Conservation (phyloP, 2,329 filamentous ascomycete genomes). For the Sporothrix euskadiensis region DNA sequence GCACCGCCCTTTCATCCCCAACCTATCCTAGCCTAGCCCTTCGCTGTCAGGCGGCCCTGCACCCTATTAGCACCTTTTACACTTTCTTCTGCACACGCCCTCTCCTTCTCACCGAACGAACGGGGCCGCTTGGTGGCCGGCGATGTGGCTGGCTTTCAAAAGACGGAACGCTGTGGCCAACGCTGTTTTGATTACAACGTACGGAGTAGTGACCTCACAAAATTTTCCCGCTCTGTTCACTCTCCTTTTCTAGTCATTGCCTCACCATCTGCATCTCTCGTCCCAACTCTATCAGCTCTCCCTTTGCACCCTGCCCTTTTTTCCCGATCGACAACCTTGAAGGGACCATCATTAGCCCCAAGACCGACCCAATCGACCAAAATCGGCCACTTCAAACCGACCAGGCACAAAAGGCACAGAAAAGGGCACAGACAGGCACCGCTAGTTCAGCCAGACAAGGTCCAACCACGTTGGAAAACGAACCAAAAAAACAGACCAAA, state of each 20-base stretch:
- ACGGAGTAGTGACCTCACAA: background rate
- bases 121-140: conserved; percentile 11
- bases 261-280: background rate
- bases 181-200: conserved; percentile 14
- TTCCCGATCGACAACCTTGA: conserved; percentile 25
- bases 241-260: background rate
- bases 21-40: conserved; percentile 3
- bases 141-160: background rate
- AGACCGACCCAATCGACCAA: conserved; percentile 10
- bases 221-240: background rate
- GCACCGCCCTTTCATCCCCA: conserved; percentile 3
- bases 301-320: background rate
- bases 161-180: background rate
- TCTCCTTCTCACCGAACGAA: conserved; percentile 24
- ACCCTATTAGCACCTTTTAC: background rate
- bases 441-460: conserved; percentile 11
- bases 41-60: background rate
- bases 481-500: background rate
- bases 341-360: conserved; percentile 1
- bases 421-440: conserved; percentile 5
- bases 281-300: background rate
- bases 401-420: background rate
- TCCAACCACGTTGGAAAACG: conserved; percentile 16
- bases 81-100: conserved; percentile 18
- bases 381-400: background rate